These are phyloP conservation scores for Lycium barbarum DNA, from an alignment of 257 asterid genomes.

Conservation along the genomic window DNA sequence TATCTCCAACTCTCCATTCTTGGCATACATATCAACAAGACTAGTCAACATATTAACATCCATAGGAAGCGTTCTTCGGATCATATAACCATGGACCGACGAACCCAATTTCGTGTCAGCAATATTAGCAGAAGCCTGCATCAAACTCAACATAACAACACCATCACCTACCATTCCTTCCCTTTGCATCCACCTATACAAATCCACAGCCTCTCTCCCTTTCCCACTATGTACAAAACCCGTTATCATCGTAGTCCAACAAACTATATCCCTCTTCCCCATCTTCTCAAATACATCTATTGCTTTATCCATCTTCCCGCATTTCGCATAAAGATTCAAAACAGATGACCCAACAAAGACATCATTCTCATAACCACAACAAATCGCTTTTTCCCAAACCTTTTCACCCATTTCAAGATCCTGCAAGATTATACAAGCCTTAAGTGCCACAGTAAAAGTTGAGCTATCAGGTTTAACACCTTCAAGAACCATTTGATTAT, in stretches of 20 bases:
- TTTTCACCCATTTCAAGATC: slow-evolving; percentile 61
- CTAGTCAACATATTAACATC: slow-evolving; percentile 65
- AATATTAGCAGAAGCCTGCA: slow-evolving; percentile 61
- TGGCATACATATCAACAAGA: slow-evolving; percentile 80
- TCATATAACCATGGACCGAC: slow-evolving; percentile 72
- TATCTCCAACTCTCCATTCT: slow-evolving; percentile 55
- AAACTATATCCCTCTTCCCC: slow-evolving; percentile 64
- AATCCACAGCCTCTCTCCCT: slow-evolving; percentile 50
- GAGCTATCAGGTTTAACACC: slow-evolving; percentile 78
- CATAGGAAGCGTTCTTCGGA: slow-evolving; percentile 51
- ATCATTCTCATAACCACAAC: slow-evolving; percentile 65
- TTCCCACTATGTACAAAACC: slow-evolving; percentile 67
- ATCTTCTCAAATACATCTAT: slow-evolving; percentile 56
- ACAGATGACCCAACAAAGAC: slow-evolving; percentile 75
- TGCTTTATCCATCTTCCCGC: slow-evolving; percentile 71
- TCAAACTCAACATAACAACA: slow-evolving; percentile 64
- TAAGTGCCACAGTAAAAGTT: slow-evolving; percentile 73
- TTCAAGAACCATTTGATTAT: slow-evolving; percentile 48
- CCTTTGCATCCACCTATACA: slow-evolving; percentile 57
- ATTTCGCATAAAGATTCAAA: slow-evolving; percentile 60
- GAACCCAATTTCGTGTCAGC: slow-evolving; percentile 57
- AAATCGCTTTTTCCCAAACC: slow-evolving; percentile 56
- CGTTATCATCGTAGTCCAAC: slow-evolving; percentile 75
- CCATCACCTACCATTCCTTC: slow-evolving; percentile 71
- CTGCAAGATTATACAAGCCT: slow-evolving; percentile 66